Conservation (phyloP, 1,284 basidiomycete species). For the Microbotryum silenes-acaulis region DNA sequence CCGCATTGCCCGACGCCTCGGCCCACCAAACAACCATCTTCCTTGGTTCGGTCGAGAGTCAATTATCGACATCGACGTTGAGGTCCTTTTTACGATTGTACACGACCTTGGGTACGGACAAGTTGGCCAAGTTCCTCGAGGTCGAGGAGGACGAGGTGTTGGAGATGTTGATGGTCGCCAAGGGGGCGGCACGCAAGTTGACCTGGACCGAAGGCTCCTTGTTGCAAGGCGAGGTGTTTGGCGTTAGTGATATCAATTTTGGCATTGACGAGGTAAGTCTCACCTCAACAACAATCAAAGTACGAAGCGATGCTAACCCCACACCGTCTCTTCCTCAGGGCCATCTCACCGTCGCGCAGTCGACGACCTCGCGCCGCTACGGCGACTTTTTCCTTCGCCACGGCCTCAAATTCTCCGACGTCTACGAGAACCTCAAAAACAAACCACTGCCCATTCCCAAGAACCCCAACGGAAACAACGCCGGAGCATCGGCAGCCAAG, state of each 20-base stretch:
- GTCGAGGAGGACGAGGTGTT: constrained; percentile 88
- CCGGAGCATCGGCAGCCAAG: no score
- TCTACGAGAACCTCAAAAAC: constrained; percentile 23
- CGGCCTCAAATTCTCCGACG: constrained; percentile 23
- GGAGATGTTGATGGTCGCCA: constrained; percentile 94
- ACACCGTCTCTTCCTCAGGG: not conserved
- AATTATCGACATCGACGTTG: constrained; percentile 71
- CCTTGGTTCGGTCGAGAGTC: constrained; percentile 66
- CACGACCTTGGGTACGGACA: constrained; percentile 82
- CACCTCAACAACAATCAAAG: no score
- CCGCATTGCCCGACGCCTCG: constrained; percentile 57
- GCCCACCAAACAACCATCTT: constrained; percentile 78
- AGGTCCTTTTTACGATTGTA: constrained; percentile 91
- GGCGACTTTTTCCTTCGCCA: constrained; percentile 90
- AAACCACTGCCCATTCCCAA: constrained; percentile 29
- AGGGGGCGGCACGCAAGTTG: constrained; percentile 56
- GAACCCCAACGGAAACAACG: not conserved
- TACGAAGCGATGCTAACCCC: not conserved
- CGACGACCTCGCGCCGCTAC: constrained; percentile 80
- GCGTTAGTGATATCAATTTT: constrained; percentile 90
- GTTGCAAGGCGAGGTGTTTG: constrained; percentile 76
- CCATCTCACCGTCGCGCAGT: constrained; percentile 62
- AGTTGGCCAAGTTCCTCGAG: constrained; percentile 78
- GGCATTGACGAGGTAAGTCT: constrained; percentile 75
- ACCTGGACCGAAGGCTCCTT: constrained; percentile 59